Evolutionary conservation across 805 yeast genomes (phyloP), one percentile per base, ranked within the genome.

Genomic region (Myxozyma geophila): DNA sequence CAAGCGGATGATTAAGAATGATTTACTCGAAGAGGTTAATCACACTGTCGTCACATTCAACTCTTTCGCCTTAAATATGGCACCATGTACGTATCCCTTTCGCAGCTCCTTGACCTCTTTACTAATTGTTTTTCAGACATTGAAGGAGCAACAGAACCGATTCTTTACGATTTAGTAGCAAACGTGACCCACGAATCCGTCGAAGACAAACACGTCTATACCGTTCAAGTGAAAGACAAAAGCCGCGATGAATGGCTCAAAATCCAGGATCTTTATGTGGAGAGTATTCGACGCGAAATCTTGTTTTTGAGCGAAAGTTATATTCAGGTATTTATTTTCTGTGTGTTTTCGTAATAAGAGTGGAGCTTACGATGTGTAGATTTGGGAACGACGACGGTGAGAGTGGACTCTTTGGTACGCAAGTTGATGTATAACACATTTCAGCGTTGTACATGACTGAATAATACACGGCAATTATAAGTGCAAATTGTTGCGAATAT

Each of bases 21-120:
- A 74, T 10, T 70, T 75, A 23, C 70, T 78, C 10, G 71, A 79
- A 49, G 79, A 79, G 60, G 73, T 83, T 60, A 87, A 85, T 69
- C 85, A 85, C 39, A 87, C 89, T 0, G 81, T 88, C 36, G 87
- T 89, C 2, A 85, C 83, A 52, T 87, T 85, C 70, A 83, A 87
- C 7, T 76, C 78, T 1, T 71, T 71, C 51, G 70, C 66, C 21
- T 76, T 78, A 68, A 80, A 72, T 66, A 78, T 79, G 77, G 68
- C 73, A 1, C 78, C 77, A 1, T 75, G 72, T 23, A 59, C 21
- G 62, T 50, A 8, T 51, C 23, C 12, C 17, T 54, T 23, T 56
- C 13, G 17, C 19, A 10, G 36, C 40, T 23, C 3, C 21, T 37
- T 21, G 15, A 19, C n/a, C 21, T 41, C 19, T 19, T n/a, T 39